Conservation (phyloP, 2,329 filamentous ascomycete species). For the Pseudopithomyces maydicus region DNA sequence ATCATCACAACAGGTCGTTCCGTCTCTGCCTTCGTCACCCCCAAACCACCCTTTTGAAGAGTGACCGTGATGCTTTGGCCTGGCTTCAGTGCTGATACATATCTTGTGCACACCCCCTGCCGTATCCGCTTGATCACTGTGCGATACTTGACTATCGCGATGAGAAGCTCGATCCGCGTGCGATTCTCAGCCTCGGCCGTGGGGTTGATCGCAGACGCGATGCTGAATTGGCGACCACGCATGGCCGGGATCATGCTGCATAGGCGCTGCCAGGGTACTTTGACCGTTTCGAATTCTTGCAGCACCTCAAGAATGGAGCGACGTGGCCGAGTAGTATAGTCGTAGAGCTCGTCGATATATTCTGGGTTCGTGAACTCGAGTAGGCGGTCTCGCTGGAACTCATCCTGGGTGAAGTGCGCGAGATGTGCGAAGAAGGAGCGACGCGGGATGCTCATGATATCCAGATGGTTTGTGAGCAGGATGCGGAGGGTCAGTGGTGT, state of each 20-base stretch:
- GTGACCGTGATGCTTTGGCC: constrained; percentile 65
- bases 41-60: constrained; percentile 58
- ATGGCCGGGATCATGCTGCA: constrained; percentile 79
- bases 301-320: constrained; percentile 91
- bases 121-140: constrained; percentile 84
- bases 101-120: constrained; percentile 88
- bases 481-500: constrained; percentile 68
- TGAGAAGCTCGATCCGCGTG: constrained; percentile 71
- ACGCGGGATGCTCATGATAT: constrained; percentile 87
- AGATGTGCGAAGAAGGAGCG: constrained; percentile 84
- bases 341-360: constrained; percentile 88
- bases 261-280: constrained; percentile 75
- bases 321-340: constrained; percentile 90
- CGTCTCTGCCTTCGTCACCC: constrained; percentile 46
- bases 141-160: constrained; percentile 89
- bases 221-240: constrained; percentile 91
- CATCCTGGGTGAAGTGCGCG: constrained; percentile 73
- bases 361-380: constrained; percentile 80
- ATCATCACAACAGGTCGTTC: constrained; percentile 72
- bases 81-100: constrained; percentile 69
- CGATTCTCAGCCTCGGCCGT: constrained; percentile 15
- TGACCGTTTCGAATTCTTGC: constrained; percentile 84
- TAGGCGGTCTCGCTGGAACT: constrained; percentile 78
- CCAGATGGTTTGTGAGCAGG: constrained; percentile 80
- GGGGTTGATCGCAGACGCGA: constrained; percentile 71